Conservation (phyloP, 1,284 basidiomycete species). For the Ceratobasidium sp. region DNA sequence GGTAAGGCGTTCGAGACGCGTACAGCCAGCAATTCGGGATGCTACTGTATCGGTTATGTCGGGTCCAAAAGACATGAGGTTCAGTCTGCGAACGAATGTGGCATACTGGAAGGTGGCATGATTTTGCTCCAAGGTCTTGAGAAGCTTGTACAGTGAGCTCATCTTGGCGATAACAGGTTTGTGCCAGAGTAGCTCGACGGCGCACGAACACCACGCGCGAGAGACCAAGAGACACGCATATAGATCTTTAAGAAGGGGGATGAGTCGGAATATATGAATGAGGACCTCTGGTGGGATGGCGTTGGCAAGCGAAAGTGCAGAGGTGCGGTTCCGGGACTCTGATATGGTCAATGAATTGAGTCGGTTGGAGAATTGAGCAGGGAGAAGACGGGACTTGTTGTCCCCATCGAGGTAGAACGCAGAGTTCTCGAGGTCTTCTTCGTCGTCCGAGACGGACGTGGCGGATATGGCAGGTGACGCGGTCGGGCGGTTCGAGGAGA, state of each 20-base stretch:
- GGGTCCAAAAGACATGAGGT: slow-evolving; percentile 81
- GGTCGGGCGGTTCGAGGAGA: slow-evolving; percentile 44
- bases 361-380: slow-evolving; percentile 51
- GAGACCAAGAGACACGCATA: slow-evolving; percentile 85
- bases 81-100: slow-evolving; percentile 89
- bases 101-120: slow-evolving; percentile 89
- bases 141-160: slow-evolving; percentile 81
- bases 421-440: slow-evolving; percentile 73
- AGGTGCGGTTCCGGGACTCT: slow-evolving; percentile 26
- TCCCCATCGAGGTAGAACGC: slow-evolving; percentile 56
- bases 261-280: slow-evolving; percentile 90
- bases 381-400: slow-evolving; percentile 52
- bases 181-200: slow-evolving; percentile 96
- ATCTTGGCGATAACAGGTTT: slow-evolving; percentile 83
- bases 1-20: slow-evolving; percentile 90
- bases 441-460: slow-evolving; percentile 54
- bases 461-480: slow-evolving; percentile 57
- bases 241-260: slow-evolving; percentile 81
- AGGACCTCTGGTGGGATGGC: slow-evolving; percentile 89
- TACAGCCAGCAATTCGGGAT: slow-evolving; percentile 78
- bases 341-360: slow-evolving; percentile 31
- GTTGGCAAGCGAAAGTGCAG: slow-evolving; percentile 50
- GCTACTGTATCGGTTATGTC: slow-evolving; percentile 86
- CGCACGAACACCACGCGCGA: slow-evolving; percentile 94
- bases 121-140: slow-evolving; percentile 69